Evolutionary conservation across 1,139 yeast species (phyloP), one percentile per base, ranked within the genome.

Genomic region (Candida sanyaensis): DNA sequence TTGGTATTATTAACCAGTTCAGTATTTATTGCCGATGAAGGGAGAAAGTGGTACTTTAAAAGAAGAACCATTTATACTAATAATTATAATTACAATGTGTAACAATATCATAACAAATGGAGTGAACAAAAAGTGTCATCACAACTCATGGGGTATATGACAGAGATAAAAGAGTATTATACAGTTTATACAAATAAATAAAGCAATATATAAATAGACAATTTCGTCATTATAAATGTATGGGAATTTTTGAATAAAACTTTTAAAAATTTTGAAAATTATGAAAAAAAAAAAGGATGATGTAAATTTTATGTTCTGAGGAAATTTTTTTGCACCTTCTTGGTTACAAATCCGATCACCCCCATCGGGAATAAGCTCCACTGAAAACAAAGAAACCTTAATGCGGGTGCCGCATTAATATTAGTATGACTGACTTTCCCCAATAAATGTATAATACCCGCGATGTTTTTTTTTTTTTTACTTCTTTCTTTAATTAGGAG

Each of bases 1-100:
- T 77, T 93, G 61, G 54, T 81, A 3, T 51, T 72, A 10, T 69
- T 92, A 45, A 81, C 96, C 46, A 87, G 96, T 61, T 71, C 89
- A 6, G 97, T 93, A 4, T 84, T 92, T 69, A 71, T 90, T 63
- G 89, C 80, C 11, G 99, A 93, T 69, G 99, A 93, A 68, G 60
- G 75, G 39, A 79, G 93, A 65, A 93, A 93, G 43, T 55, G 44
- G 43, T 51, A 47, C 30, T 37, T 50, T 7, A 53, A 50, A 44
- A 46, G 51, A 13, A 50, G 37, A 37, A 41, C 50, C 21, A 38
- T 44, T 11, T 49, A 48, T 42, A 42, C 48, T 21, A 52, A 50
- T 44, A 54, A 50, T 44, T 52, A 52, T 40, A 49, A 42, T 32
- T 49, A 47, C 43, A 50, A 50, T 8, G 54, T 51, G 33, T 51